Evolutionary conservation across 2,329 filamentous ascomycete genomes (phyloP).

Genomic region (Claviceps digitariae): DNA sequence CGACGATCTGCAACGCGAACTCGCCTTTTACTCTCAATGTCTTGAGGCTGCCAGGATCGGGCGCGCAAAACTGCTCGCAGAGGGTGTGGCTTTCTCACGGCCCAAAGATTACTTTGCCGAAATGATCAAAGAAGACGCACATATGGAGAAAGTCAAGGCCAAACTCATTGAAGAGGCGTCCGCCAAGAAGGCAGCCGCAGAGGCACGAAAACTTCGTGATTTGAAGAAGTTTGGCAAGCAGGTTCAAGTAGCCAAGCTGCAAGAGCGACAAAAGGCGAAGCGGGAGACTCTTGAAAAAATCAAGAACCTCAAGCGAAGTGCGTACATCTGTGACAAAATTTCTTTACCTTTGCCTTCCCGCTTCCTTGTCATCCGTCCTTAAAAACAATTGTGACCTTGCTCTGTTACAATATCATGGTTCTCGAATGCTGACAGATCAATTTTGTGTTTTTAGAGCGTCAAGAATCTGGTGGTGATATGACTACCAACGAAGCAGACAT

Average conservation of each 20-base stretch:
- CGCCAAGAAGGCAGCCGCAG: constrained; percentile 78
- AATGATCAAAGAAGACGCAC: constrained; percentile 97
- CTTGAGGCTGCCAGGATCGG: constrained; percentile 64
- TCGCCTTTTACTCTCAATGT: constrained; percentile 85
- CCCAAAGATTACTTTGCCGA: constrained; percentile 96
- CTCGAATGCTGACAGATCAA: background rate
- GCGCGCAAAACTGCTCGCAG: constrained; percentile 61
- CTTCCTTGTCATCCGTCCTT: background rate
- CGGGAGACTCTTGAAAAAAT: constrained; percentile 91
- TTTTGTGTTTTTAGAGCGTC: constrained; percentile 54
- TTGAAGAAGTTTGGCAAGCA: constrained; percentile 99
- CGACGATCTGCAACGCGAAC: constrained; percentile 83
- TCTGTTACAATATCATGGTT: no score
- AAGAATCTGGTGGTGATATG: constrained; percentile 49
- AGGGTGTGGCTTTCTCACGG: constrained; percentile 73
- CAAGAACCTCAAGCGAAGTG: constrained; percentile 88
- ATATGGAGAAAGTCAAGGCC: constrained; percentile 93
- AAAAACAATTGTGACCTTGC: no score
- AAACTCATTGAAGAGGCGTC: constrained; percentile 89
- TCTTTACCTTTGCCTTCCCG: background rate
- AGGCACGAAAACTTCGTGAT: constrained; percentile 84
- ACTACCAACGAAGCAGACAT: constrained; percentile 70
- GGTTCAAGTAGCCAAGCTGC: constrained; percentile 89
- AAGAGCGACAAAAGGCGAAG: constrained; percentile 89
- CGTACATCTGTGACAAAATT: constrained; percentile 22